Evolutionary conservation across 331 rosid species (phyloP).

Genomic region (Acacia pycnantha): DNA sequence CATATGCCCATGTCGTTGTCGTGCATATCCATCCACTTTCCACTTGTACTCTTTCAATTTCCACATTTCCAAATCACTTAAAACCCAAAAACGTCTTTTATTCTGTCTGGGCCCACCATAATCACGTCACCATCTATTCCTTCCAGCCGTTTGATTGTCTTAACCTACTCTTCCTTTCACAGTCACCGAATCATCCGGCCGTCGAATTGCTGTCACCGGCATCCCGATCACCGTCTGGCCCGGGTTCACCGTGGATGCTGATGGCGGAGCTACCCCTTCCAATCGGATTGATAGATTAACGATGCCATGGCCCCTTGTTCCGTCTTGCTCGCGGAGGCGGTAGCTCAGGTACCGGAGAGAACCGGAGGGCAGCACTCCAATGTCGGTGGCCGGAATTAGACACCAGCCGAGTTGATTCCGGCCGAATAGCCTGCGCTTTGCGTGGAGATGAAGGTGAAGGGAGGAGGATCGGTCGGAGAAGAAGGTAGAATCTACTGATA

Average conservation of each 20-base stretch:
- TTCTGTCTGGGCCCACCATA: not conserved
- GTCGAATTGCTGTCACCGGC: slow-evolving; percentile 33
- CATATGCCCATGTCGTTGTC: not conserved
- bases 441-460: slow-evolving; percentile 42
- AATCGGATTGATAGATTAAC: slow-evolving; percentile 40
- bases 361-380: slow-evolving; percentile 40
- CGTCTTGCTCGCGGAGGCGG: slow-evolving; percentile 48
- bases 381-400: slow-evolving; percentile 45
- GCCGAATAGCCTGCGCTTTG: slow-evolving; percentile 48
- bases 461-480: slow-evolving; percentile 32
- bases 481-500: slow-evolving; percentile 39
- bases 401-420: slow-evolving; percentile 49
- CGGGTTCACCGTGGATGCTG: not conserved
- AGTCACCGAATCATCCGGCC: not conserved
- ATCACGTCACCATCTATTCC: not conserved
- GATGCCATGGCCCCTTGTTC: slow-evolving; percentile 42
- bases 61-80: not conserved
- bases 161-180: not conserved
- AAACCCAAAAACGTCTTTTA: not conserved
- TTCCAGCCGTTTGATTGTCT: not conserved
- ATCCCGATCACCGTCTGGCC: slow-evolving; percentile 53
- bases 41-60: not conserved
- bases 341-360: slow-evolving; percentile 46
- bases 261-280: not conserved
- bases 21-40: not conserved